Evolutionary conservation across 2,329 filamentous ascomycete species (phyloP), one percentile per base, ranked within the genome.

Genomic region (Zalaria sp.): DNA sequence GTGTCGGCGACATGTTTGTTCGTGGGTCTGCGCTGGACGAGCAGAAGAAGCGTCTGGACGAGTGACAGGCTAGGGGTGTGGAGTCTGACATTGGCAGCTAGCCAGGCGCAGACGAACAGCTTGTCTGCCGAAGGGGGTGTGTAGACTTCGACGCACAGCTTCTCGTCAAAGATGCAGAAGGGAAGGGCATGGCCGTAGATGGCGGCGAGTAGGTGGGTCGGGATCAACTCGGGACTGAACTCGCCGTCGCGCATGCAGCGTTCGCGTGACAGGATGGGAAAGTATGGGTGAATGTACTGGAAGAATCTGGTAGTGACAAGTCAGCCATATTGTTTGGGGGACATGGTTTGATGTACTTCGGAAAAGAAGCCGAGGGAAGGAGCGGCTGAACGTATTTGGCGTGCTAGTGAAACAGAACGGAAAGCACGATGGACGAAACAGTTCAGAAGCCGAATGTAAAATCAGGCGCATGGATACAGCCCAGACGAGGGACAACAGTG

Each of bases 161-260:
- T 51, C 42, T 65, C 62, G 44, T 67, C 64, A 53, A 65, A 65
- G 4, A 64, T 50, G 41, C 62, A 61, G 43, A 66, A 67, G 3
- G 63, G 61, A n/a, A 67, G 51, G 2, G 63, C 61, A 11, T 64
- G 62, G 7, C 64, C 64, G 41, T 65, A 67, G 11, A 67, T 60
- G 3, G 62, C 62, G 3, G 63, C 59, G 10, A 66, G 49, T 9
- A 66, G 51, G 34, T 56, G 61, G 3, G 63, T 52, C 2, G 62
- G 56, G 8, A 65, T 47, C 25, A 51, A 51, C 38, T 57, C 48
- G 1, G 63, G 52, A 8, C 59, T 50, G 25, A 47, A 50, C 3
- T 56, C 47, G 1, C 54, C 55, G 25, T 52, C 48, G 2, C 46
- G 39, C 31, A 51, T 59, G 32, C 55, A 49, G 48, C 60, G 56